phyloP scores from a whole-genome alignment of 352 stramenopile species.

The Saprolegnia diclina region DNA sequence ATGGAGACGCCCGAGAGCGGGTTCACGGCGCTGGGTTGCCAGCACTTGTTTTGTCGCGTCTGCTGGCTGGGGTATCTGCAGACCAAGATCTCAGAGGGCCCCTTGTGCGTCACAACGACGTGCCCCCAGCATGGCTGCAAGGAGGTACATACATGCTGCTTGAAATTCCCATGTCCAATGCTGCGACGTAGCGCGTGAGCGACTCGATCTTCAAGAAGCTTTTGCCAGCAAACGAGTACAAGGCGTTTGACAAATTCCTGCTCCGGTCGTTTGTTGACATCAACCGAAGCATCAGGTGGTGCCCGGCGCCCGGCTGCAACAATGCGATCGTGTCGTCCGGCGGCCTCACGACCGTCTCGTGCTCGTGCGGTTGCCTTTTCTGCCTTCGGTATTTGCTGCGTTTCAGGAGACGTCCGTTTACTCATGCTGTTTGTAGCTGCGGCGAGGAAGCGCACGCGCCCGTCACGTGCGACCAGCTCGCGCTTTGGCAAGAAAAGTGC shows the following conservation, averaged over 20 bases:
- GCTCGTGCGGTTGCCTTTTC: constrained; percentile 83
- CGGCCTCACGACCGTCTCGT: constrained; percentile 70
- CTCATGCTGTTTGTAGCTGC: constrained; percentile 70
- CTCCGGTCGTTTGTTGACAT: constrained; percentile 97
- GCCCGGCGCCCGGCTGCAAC: constrained; percentile 93
- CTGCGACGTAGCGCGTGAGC: constrained; percentile 32
- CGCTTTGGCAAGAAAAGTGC: constrained; percentile 95
- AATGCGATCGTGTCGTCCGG: constrained; percentile 88
- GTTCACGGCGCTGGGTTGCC: constrained; percentile 92
- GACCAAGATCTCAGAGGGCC: constrained; percentile 88
- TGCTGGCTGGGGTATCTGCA: constrained; percentile 84
- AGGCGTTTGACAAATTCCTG: constrained; percentile 89
- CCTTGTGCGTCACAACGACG: constrained; percentile 89
- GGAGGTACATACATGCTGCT: constrained; percentile 82
- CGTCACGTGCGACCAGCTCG: constrained; percentile 88
- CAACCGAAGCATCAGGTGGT: constrained; percentile 96
- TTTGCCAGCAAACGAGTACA: constrained; percentile 60
- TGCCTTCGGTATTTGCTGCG: constrained; percentile 47
- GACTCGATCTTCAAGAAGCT: constrained; percentile 69
- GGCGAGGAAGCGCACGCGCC: constrained; percentile 96
- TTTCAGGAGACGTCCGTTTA: constrained; percentile 28
- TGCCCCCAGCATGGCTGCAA: constrained; percentile 95
- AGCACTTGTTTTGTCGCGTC: constrained; percentile 94
- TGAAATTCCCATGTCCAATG: constrained; percentile 27
- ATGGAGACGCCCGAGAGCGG: constrained; percentile 77